phyloP scores from a whole-genome alignment of 1,139 yeast species.

The Hansenula sp. region DNA sequence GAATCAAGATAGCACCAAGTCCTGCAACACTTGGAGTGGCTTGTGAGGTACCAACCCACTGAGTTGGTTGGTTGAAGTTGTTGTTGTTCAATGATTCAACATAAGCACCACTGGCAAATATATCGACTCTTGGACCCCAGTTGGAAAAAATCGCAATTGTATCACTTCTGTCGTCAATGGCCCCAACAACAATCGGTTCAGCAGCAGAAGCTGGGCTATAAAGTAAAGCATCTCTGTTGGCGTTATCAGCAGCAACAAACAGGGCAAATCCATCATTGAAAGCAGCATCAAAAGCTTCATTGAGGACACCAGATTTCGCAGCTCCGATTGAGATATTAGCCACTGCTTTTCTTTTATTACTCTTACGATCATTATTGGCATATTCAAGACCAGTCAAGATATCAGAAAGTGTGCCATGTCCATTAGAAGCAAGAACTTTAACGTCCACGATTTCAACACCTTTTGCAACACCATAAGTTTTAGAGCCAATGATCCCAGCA shows the following conservation, averaged over 20 bases:
- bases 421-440: constrained; percentile 60
- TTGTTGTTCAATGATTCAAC: constrained; percentile 32
- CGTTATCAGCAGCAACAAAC: constrained; percentile 90
- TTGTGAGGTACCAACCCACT: constrained; percentile 79
- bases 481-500: constrained; percentile 81
- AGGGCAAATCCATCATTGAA: constrained; percentile 65
- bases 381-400: constrained; percentile 72
- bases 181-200: constrained; percentile 78
- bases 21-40: constrained; percentile 80
- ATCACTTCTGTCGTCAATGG: constrained; percentile 72
- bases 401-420: constrained; percentile 63
- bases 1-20: constrained; percentile 55
- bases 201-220: constrained; percentile 73
- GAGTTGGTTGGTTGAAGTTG: constrained; percentile 10
- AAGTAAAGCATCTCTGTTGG: constrained; percentile 65
- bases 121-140: constrained; percentile 61
- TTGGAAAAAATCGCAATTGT: constrained; percentile 72
- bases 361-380: constrained; percentile 55
- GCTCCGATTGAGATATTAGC: constrained; percentile 84
- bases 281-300: constrained; percentile 72
- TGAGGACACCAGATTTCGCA: constrained; percentile 56
- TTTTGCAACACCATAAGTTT: constrained; percentile 78
- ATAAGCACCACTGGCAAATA: constrained; percentile 69
- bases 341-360: constrained; percentile 48
- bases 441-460: constrained; percentile 59